Percentiles rank a stretch among this genome's conserved stretches.
These are phyloP conservation scores for Crithidia mellificae DNA, from an alignment of 208 protist genomes.

Conservation along the genomic window DNA sequence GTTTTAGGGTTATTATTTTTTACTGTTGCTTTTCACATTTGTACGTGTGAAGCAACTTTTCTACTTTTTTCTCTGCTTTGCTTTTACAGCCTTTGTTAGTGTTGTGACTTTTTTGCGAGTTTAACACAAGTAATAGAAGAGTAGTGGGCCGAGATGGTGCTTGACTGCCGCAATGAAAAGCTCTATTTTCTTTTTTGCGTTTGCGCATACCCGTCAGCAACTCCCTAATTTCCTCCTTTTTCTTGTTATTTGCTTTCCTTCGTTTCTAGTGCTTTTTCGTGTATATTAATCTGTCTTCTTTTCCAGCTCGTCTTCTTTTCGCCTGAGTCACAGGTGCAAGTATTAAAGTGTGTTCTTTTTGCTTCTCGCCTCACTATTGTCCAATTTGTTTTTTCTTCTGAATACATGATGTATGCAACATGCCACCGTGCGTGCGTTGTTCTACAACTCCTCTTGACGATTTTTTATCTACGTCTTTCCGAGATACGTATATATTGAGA, in stretches of 20 bases:
- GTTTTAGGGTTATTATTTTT: no score
- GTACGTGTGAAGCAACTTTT: not conserved
- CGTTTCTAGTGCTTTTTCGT: not conserved
- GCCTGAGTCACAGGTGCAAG: not conserved
- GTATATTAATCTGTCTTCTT: not conserved
- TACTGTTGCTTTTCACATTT: not conserved
- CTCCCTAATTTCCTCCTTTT: no score
- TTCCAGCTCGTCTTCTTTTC: not conserved
- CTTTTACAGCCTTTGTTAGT: not conserved
- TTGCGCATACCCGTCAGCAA: no score
- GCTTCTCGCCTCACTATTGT: not conserved
- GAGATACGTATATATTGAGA: no score
- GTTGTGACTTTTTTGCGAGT: not conserved
- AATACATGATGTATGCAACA: no score
- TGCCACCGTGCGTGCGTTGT: no score
- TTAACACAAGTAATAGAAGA: no score
- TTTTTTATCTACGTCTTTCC: no score
- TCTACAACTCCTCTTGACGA: no score
- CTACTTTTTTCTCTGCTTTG: not conserved
- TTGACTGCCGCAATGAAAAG: no score
- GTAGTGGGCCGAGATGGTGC: no score
- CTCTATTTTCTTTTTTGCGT: no score
- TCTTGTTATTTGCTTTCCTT: not conserved
- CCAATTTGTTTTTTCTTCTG: constrained; percentile 10
- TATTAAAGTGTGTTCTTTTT: not conserved